Evolutionary conservation across 108 stramenopile genomes (phyloP), one percentile per base, ranked within the genome.

Genomic region (Nitzschia putrida): DNA sequence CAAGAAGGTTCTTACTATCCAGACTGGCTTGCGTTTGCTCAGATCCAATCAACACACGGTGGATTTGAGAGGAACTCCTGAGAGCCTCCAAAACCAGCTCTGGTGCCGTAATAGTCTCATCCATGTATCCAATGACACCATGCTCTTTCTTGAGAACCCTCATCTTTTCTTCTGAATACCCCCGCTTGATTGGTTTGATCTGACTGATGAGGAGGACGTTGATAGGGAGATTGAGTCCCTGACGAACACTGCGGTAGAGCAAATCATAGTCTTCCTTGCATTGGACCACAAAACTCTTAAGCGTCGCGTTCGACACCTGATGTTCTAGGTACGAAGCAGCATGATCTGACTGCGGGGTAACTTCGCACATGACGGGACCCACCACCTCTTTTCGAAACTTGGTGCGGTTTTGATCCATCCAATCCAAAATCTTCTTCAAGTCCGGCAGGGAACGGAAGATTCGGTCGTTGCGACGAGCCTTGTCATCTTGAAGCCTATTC

Each of bases 61-160:
- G 81, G 9, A 95, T 84, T 42, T 67, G 56, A 51, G 89, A 78
- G 23, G 42, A 63, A 2, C 58, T 69, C 12, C 83, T 69, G 47
- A 97, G 82, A 9, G 85, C 89, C 61, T 82, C 80, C 70, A 86
- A 71, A 16, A 97, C 88, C n/a, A 78, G 44, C 16, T 76, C 81
- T 14, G 90, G 87, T 3, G 84, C 90, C 0, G 75, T 70, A 53
- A 90, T 80, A 55, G 77, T 72, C 70, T 96, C 87, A 68, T 94
- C 93, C 42, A 96, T 61, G 76, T 90, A 94, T 8, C 85, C 87
- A n/a, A 64, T 20, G 49, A 94, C 78, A 8, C 90, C 91, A 70
- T 92, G 82, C 8, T 91, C 72, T 42, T 50, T 67, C 71, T 87
- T 83, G 41, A 94, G 57, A 3, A 71, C 61, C 10, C 76, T 53